Percentiles rank a stretch among this genome's conserved stretches.
phyloP scores from a whole-genome alignment of 352 stramenopile genomes.

The Pythium diclinum region DNA sequence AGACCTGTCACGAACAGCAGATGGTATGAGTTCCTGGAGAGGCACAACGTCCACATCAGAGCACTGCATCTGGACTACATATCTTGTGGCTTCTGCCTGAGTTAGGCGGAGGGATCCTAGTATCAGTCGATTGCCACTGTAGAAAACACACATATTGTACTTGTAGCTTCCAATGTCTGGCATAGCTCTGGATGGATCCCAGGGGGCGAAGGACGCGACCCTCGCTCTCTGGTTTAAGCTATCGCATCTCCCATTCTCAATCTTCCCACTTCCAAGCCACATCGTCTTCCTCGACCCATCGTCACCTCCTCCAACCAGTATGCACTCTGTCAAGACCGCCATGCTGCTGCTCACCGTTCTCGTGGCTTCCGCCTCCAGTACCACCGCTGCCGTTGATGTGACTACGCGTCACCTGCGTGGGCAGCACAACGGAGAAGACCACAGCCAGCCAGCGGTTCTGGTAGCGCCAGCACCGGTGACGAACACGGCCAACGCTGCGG shows the following conservation, averaged over 20 bases:
- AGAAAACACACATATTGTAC: too few relatives aligned
- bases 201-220: too few relatives aligned
- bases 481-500: not conserved
- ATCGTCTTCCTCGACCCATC: not conserved
- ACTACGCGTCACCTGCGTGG: conserved; percentile 2
- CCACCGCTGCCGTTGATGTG: not conserved
- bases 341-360: not conserved
- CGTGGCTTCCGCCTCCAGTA: not conserved
- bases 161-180: too few relatives aligned
- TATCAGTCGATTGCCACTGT: not conserved
- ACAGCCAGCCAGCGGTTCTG: not conserved
- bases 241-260: not conserved
- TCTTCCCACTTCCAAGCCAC: not conserved
- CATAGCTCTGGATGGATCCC: too few relatives aligned
- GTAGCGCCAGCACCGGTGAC: not conserved
- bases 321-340: conserved; percentile 12
- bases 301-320: not conserved
- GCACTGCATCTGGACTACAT: not conserved
- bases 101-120: not conserved
- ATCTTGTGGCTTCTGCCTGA: not conserved
- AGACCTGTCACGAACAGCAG: not conserved
- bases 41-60: not conserved
- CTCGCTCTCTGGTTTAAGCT: not conserved
- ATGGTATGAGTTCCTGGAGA: not conserved
- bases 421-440: conserved; percentile 11